Base-by-base conservation (phyloP, 495 filamentous ascomycete genomes). In the Penicillium cinerascens region DNA sequence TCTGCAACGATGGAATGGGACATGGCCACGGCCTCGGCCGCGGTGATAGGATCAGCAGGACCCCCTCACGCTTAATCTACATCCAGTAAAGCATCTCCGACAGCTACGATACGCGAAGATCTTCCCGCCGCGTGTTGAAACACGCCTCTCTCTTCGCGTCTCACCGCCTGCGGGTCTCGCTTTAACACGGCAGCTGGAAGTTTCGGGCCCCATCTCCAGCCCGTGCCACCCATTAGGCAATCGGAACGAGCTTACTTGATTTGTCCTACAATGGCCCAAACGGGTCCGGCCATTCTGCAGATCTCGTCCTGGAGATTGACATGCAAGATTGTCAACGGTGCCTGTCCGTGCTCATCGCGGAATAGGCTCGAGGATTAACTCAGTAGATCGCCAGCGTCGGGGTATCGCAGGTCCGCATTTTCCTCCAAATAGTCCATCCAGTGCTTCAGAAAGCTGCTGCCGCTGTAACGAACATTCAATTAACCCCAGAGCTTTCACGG, bases 351-450 rank as follows among this genome's bases (percentile, higher is more conserved):
- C 1, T 29, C 3, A 55, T 29, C 39, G 5, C 36, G 6, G 18
- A 10, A 15, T 39, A n/a, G 33, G 10, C 20, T 11, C 15, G 22
- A 25, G 20, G 13, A 42, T 16, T 21, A 41, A 44, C 42, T 51
- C 49, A 69, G 63, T 20, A 89, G 56, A 36, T 84, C 81, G 21
- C 79, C 70, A 8, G 84, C 72, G 63, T 92, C 84, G 10, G 90
- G 88, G 71, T 95, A 96, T 55, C 91, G 76, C 45, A 96, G 68
- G 70, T 96, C 91, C 3, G 88, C 86, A 61, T 92, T 67, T 50
- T 91, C 88, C 64, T 95, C 91, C 23, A 97, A 71, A 62, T 82
- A 88, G n/a, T 72, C 79, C 88, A 95, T 95, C 91, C 91, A 97
- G 43, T 78, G 75, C 64, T 88, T 89, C 48, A 97, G 75, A 65